Evolutionary conservation across 2,329 filamentous ascomycete species (phyloP).

Genomic region (Colletotrichum costaricense): DNA sequence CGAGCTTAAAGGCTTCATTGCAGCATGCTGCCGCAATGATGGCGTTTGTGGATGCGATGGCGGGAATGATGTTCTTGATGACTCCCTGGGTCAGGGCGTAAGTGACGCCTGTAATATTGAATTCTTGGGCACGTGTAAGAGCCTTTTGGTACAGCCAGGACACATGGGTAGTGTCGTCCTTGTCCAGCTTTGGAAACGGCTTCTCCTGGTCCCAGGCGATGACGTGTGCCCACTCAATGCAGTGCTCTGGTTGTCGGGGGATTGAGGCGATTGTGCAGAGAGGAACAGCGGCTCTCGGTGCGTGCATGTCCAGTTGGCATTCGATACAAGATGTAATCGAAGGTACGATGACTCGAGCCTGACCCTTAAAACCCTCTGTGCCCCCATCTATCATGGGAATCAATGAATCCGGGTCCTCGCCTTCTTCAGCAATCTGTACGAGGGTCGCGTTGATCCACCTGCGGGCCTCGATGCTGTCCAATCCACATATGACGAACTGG

Average conservation of each 20-base stretch:
- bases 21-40: conserved; percentile 96
- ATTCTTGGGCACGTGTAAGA: conserved; percentile 83
- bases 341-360: conserved; percentile 91
- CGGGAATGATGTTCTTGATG: conserved; percentile 99
- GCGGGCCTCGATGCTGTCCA: conserved; percentile 97
- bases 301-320: conserved; percentile 98
- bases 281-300: conserved; percentile 94
- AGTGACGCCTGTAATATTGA: conserved; percentile 91
- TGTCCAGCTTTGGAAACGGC: conserved; percentile 88
- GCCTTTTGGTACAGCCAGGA: conserved; percentile 96
- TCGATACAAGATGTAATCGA: conserved; percentile 96
- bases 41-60: conserved; percentile 97
- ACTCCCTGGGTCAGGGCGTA: conserved; percentile 97
- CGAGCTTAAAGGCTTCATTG: conserved; percentile 96
- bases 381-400: conserved; percentile 97
- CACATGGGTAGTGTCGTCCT: conserved; percentile 96
- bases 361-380: conserved; percentile 98
- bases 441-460: conserved; percentile 98
- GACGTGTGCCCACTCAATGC: conserved; percentile 98
- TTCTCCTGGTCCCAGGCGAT: conserved; percentile 95
- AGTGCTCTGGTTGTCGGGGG: conserved; percentile 96
- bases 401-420: conserved; percentile 81
- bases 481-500: conserved; percentile 89
- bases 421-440: conserved; percentile 86
- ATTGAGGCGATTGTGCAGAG: conserved; percentile 97